Evolutionary conservation across 805 yeast species (phyloP).

Genomic region (Candida montana): DNA sequence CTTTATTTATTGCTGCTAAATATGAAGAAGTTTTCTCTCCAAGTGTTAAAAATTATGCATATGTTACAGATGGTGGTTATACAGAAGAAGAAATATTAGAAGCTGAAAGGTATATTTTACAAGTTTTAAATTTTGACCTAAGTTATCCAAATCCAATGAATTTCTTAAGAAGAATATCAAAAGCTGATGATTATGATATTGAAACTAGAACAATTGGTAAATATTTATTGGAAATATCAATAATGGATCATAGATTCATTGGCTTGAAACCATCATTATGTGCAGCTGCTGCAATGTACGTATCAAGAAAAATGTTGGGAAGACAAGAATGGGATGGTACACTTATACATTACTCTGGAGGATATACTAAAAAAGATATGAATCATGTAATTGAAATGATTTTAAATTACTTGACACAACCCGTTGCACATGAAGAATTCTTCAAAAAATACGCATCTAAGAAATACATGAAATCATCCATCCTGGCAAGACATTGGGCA

Average conservation of each 20-base stretch:
- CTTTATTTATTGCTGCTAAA: conserved; percentile 85
- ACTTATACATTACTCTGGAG: conserved; percentile 86
- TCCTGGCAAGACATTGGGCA: conserved; percentile 79
- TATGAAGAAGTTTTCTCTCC: conserved; percentile 91
- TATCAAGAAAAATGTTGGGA: conserved; percentile 68
- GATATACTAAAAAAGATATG: conserved; percentile 70
- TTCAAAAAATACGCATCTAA: conserved; percentile 88
- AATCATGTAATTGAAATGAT: conserved; percentile 67
- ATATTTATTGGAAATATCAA: conserved; percentile 71
- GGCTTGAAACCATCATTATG: conserved; percentile 70
- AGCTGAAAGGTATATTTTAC: conserved; percentile 77
- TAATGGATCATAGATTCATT: conserved; percentile 71
- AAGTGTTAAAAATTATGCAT: conserved; percentile 77
- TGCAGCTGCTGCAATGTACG: conserved; percentile 85
- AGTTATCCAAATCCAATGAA: conserved; percentile 88
- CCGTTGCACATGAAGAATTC: conserved; percentile 85
- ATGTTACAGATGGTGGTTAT: conserved; percentile 82
- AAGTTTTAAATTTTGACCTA: conserved; percentile 66
- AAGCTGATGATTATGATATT: conserved; percentile 85
- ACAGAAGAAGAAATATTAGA: conserved; percentile 74
- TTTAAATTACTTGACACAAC: conserved; percentile 68
- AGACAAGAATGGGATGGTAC: conserved; percentile 77
- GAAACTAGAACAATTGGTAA: conserved; percentile 82
- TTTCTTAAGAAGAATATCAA: conserved; percentile 80
- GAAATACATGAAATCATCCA: conserved; percentile 79